Evolutionary conservation across 2,329 filamentous ascomycete genomes (phyloP).

Genomic region (Periconia macrospinosa): DNA sequence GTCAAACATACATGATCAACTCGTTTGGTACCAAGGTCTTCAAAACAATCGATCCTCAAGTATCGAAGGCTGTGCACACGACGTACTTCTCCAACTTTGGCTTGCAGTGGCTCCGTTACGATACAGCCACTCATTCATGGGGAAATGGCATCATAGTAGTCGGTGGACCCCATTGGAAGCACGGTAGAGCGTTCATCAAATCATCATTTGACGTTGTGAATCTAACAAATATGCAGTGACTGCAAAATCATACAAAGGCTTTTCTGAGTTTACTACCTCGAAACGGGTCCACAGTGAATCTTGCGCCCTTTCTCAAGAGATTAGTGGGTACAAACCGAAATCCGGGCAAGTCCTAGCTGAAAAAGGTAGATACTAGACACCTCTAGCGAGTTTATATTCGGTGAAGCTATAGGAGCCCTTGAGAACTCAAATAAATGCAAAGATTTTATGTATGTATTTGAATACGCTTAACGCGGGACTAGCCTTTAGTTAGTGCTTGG

Average conservation of each 20-base stretch:
- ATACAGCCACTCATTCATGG: background rate
- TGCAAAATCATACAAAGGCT: slow-evolving; percentile 10
- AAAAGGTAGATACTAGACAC: slow-evolving; percentile 13
- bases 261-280: background rate
- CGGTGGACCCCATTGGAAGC: slow-evolving; percentile 3
- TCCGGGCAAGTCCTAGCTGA: background rate
- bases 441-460: slow-evolving; percentile 16
- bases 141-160: slow-evolving; percentile 6
- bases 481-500: slow-evolving; percentile 8
- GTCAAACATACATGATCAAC: background rate
- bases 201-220: slow-evolving; percentile 2
- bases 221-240: slow-evolving; percentile 4
- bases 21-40: background rate
- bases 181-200: slow-evolving; percentile 4
- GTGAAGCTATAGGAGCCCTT: slow-evolving; percentile 11
- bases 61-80: background rate
- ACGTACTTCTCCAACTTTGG: background rate
- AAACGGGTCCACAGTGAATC: slow-evolving; percentile 21
- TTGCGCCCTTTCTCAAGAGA: slow-evolving; percentile 30
- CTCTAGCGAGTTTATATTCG: slow-evolving; percentile 20
- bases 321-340: slow-evolving; percentile 5
- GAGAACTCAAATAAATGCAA: slow-evolving; percentile 1
- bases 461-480: slow-evolving; percentile 10
- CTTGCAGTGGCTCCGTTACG: background rate
- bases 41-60: background rate